These are phyloP conservation scores for Saccharomyces hybrid DNA, from an alignment of 1,139 yeast genomes.

Conservation along the genomic window DNA sequence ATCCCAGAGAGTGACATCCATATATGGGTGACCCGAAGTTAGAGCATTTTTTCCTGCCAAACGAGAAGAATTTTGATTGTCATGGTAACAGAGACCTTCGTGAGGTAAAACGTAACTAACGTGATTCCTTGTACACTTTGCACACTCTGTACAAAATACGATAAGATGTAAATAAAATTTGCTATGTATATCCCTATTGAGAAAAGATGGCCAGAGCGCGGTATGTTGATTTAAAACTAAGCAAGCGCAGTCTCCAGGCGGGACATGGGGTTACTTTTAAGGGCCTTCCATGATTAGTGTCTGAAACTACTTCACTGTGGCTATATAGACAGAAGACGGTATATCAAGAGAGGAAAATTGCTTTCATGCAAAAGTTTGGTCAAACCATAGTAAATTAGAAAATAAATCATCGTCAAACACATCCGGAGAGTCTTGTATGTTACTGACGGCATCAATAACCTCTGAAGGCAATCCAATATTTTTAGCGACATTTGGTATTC, in stretches of 20 bases:
- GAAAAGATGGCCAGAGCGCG: too few species aligned
- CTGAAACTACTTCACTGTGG: too few species aligned
- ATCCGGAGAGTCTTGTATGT: slow-evolving; percentile 1
- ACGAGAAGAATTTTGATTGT: not conserved
- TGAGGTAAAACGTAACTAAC: not conserved
- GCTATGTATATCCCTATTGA: not conserved
- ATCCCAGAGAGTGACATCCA: not conserved
- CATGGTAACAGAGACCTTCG: not conserved
- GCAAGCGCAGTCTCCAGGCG: too few species aligned
- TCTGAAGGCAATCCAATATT: not conserved
- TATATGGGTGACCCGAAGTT: not conserved
- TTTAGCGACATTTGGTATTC: not conserved
- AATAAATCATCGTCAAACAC: slow-evolving; percentile 31
- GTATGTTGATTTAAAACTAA: too few species aligned
- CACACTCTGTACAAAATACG: not conserved
- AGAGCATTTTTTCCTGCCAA: not conserved
- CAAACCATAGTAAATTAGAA: slow-evolving; percentile 50
- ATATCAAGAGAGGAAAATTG: not conserved
- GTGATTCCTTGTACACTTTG: not conserved
- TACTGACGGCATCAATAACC: not conserved
- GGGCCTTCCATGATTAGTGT: too few species aligned
- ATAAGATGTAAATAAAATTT: not conserved
- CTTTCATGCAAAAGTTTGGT: slow-evolving; percentile 31
- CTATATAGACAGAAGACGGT: too few species aligned
- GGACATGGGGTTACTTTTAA: too few species aligned